These are phyloP conservation scores for Mortierella sp. DNA, from an alignment of 371 early-diverging fungal species.

Conservation along the genomic window DNA sequence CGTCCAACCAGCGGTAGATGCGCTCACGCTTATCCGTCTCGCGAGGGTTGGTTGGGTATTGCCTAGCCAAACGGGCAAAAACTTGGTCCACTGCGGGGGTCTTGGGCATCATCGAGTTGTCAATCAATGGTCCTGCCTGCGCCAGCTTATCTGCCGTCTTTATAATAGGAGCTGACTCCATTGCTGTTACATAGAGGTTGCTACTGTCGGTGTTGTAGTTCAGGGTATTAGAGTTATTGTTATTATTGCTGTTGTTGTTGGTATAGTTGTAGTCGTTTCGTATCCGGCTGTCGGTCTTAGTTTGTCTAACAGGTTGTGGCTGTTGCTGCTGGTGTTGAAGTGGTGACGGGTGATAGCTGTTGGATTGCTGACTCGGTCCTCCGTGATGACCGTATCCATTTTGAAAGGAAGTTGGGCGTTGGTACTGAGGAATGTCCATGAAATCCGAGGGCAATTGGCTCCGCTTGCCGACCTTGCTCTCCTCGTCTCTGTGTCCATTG, in stretches of 20 bases:
- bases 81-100: constrained; percentile 28
- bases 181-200: constrained; percentile 2
- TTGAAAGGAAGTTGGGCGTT: constrained; percentile 6
- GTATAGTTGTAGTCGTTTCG: constrained; percentile 4
- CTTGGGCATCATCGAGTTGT: constrained; percentile 16
- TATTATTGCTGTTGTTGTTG: constrained; percentile 3
- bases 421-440: constrained; percentile 1
- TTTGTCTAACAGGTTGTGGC: not conserved
- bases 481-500: constrained; percentile 23
- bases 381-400: not conserved
- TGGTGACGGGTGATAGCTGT: constrained; percentile 1
- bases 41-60: constrained; percentile 42
- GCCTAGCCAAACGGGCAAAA: constrained; percentile 36
- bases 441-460: not conserved
- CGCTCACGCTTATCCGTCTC: constrained; percentile 42
- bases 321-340: not conserved
- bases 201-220: constrained; percentile 13
- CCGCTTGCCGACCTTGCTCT: constrained; percentile 9
- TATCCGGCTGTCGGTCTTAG: not conserved
- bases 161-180: not conserved
- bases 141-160: constrained; percentile 20
- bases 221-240: not conserved
- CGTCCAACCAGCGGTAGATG: constrained; percentile 37
- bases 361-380: not conserved
- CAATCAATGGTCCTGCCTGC: constrained; percentile 33